These are phyloP conservation scores for Tetracentron sinense DNA, from an alignment of 164 flowering plant genomes.

Conservation along the genomic window DNA sequence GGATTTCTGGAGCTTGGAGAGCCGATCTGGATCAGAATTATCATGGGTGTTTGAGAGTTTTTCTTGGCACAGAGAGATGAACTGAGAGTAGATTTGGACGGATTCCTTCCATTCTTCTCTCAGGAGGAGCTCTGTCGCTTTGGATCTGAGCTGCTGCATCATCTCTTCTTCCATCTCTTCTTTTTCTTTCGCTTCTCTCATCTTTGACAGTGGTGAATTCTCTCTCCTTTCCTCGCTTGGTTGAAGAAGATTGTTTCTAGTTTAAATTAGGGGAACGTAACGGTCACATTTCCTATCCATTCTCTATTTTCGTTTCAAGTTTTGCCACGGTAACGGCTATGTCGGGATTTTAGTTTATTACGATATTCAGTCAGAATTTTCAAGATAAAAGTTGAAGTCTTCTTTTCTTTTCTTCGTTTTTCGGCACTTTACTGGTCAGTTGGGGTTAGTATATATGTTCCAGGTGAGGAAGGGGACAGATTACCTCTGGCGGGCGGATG, in stretches of 20 bases:
- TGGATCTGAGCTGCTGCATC: slow-evolving; percentile 76
- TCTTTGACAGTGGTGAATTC: neutral
- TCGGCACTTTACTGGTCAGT: too few species aligned
- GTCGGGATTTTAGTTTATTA: neutral
- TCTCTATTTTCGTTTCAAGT: too few species aligned
- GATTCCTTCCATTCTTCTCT: slow-evolving; percentile 75
- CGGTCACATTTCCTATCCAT: too few species aligned
- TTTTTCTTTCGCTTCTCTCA: slow-evolving; percentile 4
- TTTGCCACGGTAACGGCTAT: slow-evolving; percentile 17
- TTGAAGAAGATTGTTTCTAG: neutral
- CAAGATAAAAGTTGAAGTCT: too few species aligned
- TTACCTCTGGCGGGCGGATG: too few species aligned
- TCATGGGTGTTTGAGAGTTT: slow-evolving; percentile 26
- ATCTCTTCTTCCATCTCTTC: slow-evolving; percentile 29
- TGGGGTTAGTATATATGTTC: too few species aligned
- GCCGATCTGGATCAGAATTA: slow-evolving; percentile 22
- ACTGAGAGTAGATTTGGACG: slow-evolving; percentile 47
- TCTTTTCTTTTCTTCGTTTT: too few species aligned
- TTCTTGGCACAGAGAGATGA: slow-evolving; percentile 54
- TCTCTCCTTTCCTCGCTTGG: neutral
- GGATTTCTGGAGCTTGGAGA: slow-evolving; percentile 47
- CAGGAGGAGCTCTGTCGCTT: slow-evolving; percentile 78
- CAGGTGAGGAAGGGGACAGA: too few species aligned
- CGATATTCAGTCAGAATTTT: neutral
- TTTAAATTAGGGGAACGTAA: slow-evolving; percentile 13